These are phyloP conservation scores for Chlorociboria aeruginascens DNA, from an alignment of 495 filamentous ascomycete genomes.

Conservation along the genomic window DNA sequence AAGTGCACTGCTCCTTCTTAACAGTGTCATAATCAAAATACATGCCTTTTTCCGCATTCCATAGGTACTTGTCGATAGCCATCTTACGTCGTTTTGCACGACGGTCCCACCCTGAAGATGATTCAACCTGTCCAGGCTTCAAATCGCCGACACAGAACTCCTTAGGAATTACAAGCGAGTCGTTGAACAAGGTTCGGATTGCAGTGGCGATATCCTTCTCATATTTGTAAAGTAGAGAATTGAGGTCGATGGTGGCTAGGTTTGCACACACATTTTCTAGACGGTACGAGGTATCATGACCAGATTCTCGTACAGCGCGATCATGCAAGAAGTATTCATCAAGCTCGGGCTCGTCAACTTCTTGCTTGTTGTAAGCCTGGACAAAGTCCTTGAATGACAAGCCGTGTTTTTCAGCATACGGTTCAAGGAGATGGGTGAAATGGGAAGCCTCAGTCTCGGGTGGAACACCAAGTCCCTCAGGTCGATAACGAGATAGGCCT, in stretches of 20 bases:
- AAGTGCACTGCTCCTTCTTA: conserved; percentile 60
- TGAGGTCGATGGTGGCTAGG: conserved; percentile 86
- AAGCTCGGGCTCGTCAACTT: conserved; percentile 73
- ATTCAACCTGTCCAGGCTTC: conserved; percentile 50
- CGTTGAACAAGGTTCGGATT: conserved; percentile 71
- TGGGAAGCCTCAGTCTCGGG: conserved; percentile 87
- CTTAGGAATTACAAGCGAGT: conserved; percentile 61
- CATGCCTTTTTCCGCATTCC: conserved; percentile 84
- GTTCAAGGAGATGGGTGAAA: conserved; percentile 75
- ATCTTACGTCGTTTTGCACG: conserved; percentile 67
- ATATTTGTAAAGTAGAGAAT: conserved; percentile 90
- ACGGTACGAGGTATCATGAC: conserved; percentile 91
- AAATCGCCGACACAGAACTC: conserved; percentile 59
- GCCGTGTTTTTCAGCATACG: conserved; percentile 75
- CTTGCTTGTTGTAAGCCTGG: conserved; percentile 65
- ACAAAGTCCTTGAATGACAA: conserved; percentile 77
- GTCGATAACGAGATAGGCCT: conserved; percentile 82
- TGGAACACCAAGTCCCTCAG: conserved; percentile 80
- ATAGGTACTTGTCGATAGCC: conserved; percentile 77
- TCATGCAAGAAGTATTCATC: conserved; percentile 96
- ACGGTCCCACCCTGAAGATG: conserved; percentile 79
- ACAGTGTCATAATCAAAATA: conserved; percentile 92
- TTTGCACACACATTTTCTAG: conserved; percentile 79
- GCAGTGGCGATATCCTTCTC: conserved; percentile 80
- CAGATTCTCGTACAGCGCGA: conserved; percentile 88